Base-by-base conservation (phyloP, 352 stramenopile species). In the Thraustochytrium striatum region DNA sequence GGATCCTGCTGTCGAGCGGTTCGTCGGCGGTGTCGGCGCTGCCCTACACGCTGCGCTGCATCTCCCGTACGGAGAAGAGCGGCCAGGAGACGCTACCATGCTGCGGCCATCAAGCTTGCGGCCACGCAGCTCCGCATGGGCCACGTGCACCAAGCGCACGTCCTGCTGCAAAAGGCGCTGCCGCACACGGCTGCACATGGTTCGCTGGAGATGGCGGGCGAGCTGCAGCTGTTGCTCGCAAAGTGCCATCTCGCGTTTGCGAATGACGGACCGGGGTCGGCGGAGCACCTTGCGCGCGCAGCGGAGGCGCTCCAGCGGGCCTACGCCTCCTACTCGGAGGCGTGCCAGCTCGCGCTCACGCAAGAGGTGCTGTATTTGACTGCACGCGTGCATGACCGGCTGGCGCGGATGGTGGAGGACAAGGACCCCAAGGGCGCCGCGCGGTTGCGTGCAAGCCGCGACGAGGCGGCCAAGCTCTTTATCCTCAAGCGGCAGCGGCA, bases 151-250 rank as follows among this genome's bases (percentile, higher is more conserved):
- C 65, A 43, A 11, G 52, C 65, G 5, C 21, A 30, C 16, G 7
- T 13, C 16, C 44, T 75, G 11, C 52, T 75, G 39, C 52, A 43
- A 7, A 39, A 43, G 21, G 44, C 65, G 30, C 65, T 75, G 11
- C 65, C 65, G 32, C 65, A 75, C 47, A 38, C 68, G 5, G 52
- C 65, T 7, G 65, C 50, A 32, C 65, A 75, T 32, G 65, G 65
- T 19, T 61, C 43, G 32, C 50, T 75, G 16, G 52, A 61, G 35
- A 7, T 75, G 65, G 52, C 44, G 11, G 65, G 65, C 30, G 65
- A 75, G n/a, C 44, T 75, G 21, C 65, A 75, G 16, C 65, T 75
- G 25, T 32, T 75, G 32, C 35, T 75, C n/a, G 65, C 65, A 39
- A 75, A 75, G 36, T 75, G 65, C 50, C 65, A 75, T 30, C 28